Conservation (phyloP, 2,329 filamentous ascomycete species). For the Epichloe aotearoae region DNA sequence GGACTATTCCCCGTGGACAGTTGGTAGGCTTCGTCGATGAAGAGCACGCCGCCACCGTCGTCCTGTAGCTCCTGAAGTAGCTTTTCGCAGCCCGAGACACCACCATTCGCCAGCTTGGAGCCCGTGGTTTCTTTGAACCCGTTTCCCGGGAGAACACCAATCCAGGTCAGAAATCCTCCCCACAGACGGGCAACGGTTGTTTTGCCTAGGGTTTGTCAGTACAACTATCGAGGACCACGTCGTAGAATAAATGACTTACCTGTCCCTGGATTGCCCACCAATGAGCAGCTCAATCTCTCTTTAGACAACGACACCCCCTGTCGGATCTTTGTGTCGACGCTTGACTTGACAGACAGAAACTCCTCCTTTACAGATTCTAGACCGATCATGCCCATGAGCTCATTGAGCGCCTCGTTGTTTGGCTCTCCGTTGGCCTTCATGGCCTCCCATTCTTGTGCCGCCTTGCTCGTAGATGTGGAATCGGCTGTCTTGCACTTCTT, state of each 20-base stretch:
- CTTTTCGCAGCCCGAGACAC: conserved; percentile 43
- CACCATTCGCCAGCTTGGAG: conserved; percentile 48
- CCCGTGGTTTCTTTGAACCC: conserved; percentile 56
- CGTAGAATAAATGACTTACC: conserved; percentile 26
- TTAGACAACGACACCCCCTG: conserved; percentile 40
- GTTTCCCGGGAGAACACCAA: conserved; percentile 48
- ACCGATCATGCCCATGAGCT: conserved; percentile 57
- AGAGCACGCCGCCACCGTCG: conserved; percentile 52
- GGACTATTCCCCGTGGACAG: conserved; percentile 44
- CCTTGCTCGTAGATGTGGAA: conserved; percentile 9
- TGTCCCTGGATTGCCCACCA: conserved; percentile 66
- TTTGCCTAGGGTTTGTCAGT: conserved; percentile 29
- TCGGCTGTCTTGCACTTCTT: background rate
- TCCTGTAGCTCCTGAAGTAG: conserved; percentile 36
- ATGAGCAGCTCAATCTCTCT: conserved; percentile 47
- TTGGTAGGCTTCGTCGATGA: conserved; percentile 73
- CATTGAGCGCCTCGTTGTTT: conserved; percentile 41
- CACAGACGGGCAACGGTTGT: conserved; percentile 65
- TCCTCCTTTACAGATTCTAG: conserved; percentile 54
- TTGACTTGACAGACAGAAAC: conserved; percentile 49
- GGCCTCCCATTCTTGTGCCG: conserved; percentile 45
- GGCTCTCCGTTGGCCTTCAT: conserved; percentile 42
- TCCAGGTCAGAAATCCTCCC: conserved; percentile 46
- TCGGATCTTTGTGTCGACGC: conserved; percentile 44
- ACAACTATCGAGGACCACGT: too few relatives aligned